Conservation (phyloP, 225 moss, liverwort and hornwort genomes). For the Asterella californica region DNA sequence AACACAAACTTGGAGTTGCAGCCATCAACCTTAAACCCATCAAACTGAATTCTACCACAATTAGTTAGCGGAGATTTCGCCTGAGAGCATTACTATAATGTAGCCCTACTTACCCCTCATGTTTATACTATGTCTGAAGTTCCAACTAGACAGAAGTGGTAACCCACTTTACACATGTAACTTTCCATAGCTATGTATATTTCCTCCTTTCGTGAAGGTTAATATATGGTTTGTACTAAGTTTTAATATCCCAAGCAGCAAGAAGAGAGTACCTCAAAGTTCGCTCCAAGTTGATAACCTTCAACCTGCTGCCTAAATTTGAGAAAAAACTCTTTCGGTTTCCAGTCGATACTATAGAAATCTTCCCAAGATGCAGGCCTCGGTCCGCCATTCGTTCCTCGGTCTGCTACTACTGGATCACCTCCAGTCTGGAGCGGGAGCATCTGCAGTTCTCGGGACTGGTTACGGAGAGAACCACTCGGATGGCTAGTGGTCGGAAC, state of each 20-base stretch:
- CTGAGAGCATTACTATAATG: background rate
- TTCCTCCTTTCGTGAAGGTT: too few relatives aligned
- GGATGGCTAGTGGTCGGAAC: slow-evolving; percentile 14
- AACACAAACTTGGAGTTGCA: slow-evolving; percentile 80
- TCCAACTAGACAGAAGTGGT: background rate
- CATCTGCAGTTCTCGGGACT: slow-evolving; percentile 37
- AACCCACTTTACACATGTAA: background rate
- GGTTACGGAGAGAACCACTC: slow-evolving; percentile 12
- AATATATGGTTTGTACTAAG: background rate
- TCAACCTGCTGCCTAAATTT: slow-evolving; percentile 93
- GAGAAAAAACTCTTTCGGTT: slow-evolving; percentile 67
- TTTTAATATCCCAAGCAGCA: background rate
- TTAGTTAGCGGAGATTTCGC: background rate
- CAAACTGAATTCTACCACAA: slow-evolving; percentile 59
- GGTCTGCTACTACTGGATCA: slow-evolving; percentile 28
- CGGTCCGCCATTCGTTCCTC: slow-evolving; percentile 27
- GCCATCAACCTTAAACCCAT: slow-evolving; percentile 61
- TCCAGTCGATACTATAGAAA: slow-evolving; percentile 79
- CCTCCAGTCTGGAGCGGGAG: slow-evolving; percentile 35
- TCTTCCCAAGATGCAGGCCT: slow-evolving; percentile 38
- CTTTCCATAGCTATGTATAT: too few relatives aligned
- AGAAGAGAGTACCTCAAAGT: slow-evolving; percentile 70
- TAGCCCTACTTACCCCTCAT: background rate
- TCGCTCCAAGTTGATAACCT: slow-evolving; percentile 81
- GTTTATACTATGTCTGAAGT: background rate